Evolutionary conservation across 2,329 filamentous ascomycete genomes (phyloP), one percentile per base, ranked within the genome.

Genomic region (Fusarium annulatum): DNA sequence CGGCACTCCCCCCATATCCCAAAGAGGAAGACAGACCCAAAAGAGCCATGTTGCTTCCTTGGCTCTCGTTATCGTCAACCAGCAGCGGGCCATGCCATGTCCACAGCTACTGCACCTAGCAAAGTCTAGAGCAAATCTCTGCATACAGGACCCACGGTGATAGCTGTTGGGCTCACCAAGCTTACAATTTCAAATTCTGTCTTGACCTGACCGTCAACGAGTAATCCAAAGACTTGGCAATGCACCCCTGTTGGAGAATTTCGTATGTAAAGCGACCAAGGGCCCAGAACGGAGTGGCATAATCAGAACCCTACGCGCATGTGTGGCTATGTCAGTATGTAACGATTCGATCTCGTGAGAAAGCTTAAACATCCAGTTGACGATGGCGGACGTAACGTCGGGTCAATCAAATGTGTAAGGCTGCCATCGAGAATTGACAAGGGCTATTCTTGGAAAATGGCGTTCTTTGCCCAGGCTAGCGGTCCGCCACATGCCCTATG

Each of bases 371-470:
- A 45, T 45, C 52, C 45, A 64, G 39, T 58, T 65, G 46, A 41
- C 58, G 41, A 43, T 67, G 58, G 64, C 15, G 53, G 65, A 74
- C 70, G 76, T 68, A 69, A 69, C 60, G 67, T 66, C 58, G 30
- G 53, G 60, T 49, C 39, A 39, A 26, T 51, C 56, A 66, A 38
- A 52, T 52, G 48, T 52, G 61, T 62, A 64, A 72, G 58, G 59
- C 67, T 71, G 36, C 53, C 57, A 58, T 56, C 59, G 36, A 60
- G 45, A 64, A 51, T 58, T 64, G 71, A 65, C 64, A 70, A 63
- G 69, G 68, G 70, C 76, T 77, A 77, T 77, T 77, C 71, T 77
- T 77, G 76, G 71, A 72, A 74, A 56, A 69, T 65, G 63, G 64
- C 66, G 66, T 71, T 63, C 71, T 68, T 63, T 51, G 38, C 56